phyloP scores from a whole-genome alignment of 2,329 filamentous ascomycete genomes.

The Huntiella bhutanensis region DNA sequence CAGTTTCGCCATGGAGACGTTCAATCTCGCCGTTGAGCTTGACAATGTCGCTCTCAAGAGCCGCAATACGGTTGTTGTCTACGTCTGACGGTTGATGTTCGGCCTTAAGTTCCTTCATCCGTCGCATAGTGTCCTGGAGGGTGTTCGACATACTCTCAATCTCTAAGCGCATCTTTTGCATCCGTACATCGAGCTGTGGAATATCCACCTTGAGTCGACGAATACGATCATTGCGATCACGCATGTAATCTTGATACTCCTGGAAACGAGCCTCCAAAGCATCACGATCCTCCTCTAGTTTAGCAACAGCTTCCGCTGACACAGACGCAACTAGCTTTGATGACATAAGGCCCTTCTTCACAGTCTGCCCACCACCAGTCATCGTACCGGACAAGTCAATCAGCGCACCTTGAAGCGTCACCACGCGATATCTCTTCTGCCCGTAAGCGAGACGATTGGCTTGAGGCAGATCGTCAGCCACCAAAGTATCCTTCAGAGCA shows the following conservation, averaged over 20 bases:
- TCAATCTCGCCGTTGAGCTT: conserved; percentile 61
- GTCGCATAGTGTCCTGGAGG: conserved; percentile 62
- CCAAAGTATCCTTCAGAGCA: conserved; percentile 83
- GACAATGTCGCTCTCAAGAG: conserved; percentile 59
- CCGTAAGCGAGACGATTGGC: conserved; percentile 95
- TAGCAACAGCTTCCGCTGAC: conserved; percentile 70
- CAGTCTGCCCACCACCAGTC: conserved; percentile 85
- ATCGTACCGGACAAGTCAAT: conserved; percentile 98
- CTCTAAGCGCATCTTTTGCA: conserved; percentile 80
- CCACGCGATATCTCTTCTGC: conserved; percentile 82
- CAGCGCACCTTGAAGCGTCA: conserved; percentile 83
- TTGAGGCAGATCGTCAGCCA: conserved; percentile 82
- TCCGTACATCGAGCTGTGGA: conserved; percentile 69
- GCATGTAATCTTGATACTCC: conserved; percentile 68
- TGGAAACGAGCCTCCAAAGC: conserved; percentile 65
- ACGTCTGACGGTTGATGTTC: conserved; percentile 66
- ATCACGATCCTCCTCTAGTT: conserved; percentile 76
- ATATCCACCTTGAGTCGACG: conserved; percentile 58
- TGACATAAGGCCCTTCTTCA: conserved; percentile 88
- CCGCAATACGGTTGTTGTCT: conserved; percentile 55
- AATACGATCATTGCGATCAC: conserved; percentile 56
- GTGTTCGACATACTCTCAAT: conserved; percentile 74
- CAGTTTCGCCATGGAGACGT: conserved; percentile 66
- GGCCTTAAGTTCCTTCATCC: conserved; percentile 64
- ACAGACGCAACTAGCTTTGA: conserved; percentile 81